Percentiles rank a stretch among this genome's conserved stretches.
Evolutionary conservation across 164 flowering plant genomes (phyloP).

Genomic region (Vitis riparia): DNA sequence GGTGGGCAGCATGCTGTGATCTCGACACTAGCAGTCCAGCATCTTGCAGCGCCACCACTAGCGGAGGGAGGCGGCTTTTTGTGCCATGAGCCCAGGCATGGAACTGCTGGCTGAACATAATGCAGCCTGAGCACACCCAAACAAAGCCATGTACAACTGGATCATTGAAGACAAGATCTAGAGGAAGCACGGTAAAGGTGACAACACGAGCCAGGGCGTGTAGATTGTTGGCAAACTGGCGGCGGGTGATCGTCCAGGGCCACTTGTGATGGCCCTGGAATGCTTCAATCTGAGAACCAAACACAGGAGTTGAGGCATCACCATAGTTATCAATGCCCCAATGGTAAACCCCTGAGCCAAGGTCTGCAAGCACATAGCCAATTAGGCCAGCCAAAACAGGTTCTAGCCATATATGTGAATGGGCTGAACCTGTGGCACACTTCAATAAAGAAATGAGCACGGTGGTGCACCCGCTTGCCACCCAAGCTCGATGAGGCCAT

Average conservation of each 20-base stretch:
- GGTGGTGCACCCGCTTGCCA: constrained; percentile 67
- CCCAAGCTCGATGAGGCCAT: constrained; percentile 88
- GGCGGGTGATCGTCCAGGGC: constrained; percentile 82
- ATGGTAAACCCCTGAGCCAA: constrained; percentile 85
- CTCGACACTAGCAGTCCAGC: constrained; percentile 69
- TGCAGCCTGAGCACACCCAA: constrained; percentile 57
- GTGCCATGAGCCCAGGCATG: constrained; percentile 94
- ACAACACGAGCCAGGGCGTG: constrained; percentile 63
- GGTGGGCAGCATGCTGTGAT: constrained; percentile 67
- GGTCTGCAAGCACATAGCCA: constrained; percentile 78
- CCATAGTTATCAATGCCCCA: constrained; percentile 97
- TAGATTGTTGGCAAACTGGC: constrained; percentile 77
- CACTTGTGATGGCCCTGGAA: constrained; percentile 82
- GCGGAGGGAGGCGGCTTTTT: constrained; percentile 61
- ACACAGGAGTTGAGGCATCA: constrained; percentile 54
- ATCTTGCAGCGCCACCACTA: constrained; percentile 74
- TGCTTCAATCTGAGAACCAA: constrained; percentile 80
- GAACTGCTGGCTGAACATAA: constrained; percentile 93
- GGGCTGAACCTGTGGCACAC: constrained; percentile 23
- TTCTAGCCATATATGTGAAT: constrained; percentile 37
- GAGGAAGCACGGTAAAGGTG: constrained; percentile 55
- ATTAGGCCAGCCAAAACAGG: constrained; percentile 54
- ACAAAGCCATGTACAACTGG: constrained; percentile 50
- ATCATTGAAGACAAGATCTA: constrained; percentile 38
- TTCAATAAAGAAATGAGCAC: constrained; percentile 54